phyloP scores from a whole-genome alignment of 257 asterid species.

The Lycium barbarum region DNA sequence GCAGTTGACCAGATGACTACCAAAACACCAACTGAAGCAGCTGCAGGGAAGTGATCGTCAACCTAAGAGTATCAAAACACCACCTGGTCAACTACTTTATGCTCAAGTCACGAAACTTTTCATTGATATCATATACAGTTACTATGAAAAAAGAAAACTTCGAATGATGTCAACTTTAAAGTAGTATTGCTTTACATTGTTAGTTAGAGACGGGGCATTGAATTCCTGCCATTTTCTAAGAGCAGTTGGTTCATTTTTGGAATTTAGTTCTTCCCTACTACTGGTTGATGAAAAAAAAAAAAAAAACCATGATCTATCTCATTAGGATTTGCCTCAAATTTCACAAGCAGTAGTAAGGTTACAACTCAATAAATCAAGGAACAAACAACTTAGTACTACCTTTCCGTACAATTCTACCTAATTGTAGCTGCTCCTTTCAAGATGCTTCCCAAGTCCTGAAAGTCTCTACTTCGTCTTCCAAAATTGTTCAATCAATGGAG shows the following conservation, averaged over 20 bases:
- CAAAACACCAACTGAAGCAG: conserved; percentile 80
- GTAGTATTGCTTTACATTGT: conserved; percentile 3
- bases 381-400: too few relatives aligned
- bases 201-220: conserved; percentile 7
- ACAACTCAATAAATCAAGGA: too few relatives aligned
- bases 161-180: conserved; percentile 16
- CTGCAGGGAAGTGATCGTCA: conserved; percentile 42
- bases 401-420: too few relatives aligned
- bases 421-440: too few relatives aligned
- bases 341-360: background rate
- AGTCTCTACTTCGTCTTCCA: conserved; percentile 36
- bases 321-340: background rate
- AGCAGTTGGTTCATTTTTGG: background rate
- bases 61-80: background rate
- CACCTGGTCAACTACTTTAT: background rate
- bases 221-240: conserved; percentile 6
- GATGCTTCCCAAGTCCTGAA: too few relatives aligned
- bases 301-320: too few relatives aligned
- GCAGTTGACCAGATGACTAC: conserved; percentile 99
- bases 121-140: background rate
- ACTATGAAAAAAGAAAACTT: background rate
- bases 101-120: background rate
- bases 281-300: background rate
- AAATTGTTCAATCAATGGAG: conserved; percentile 51
- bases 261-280: background rate